Conservation (phyloP, 176 grass and related monocot genomes). For the Musa beccarii region DNA sequence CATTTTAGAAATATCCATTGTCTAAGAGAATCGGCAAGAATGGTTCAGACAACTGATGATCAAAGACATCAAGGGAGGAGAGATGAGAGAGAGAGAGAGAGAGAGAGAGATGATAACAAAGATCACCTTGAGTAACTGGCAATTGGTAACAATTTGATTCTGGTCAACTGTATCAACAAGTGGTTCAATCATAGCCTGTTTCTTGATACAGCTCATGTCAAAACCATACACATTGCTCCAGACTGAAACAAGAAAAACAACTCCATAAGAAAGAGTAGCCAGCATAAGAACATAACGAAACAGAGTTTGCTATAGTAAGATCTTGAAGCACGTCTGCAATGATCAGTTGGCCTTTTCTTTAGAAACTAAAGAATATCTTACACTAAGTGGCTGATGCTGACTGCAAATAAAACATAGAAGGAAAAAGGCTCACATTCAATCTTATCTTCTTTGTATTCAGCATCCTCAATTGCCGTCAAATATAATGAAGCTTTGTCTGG, state of each 20-base stretch:
- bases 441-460: conserved; percentile 91
- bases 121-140: conserved; percentile 68
- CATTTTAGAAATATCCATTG: conserved; percentile 98
- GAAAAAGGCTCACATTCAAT: conserved; percentile 60
- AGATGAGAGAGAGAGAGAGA: not conserved
- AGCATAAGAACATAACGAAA: not conserved
- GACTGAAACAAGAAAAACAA: conserved; percentile 32
- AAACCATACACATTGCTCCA: conserved; percentile 97
- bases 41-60: not conserved
- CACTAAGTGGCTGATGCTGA: not conserved
- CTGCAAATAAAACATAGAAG: not conserved
- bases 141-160: conserved; percentile 90
- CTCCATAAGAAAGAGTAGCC: not conserved
- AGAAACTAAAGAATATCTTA: not conserved
- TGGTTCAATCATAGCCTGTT: conserved; percentile 88
- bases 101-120: not conserved
- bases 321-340: not conserved
- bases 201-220: conserved; percentile 99
- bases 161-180: conserved; percentile 83
- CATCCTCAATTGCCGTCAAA: conserved; percentile 94
- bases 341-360: not conserved
- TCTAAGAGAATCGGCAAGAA: conserved; percentile 34
- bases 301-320: not conserved
- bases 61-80: not conserved
- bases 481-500: conserved; percentile 82